Base-by-base conservation (phyloP, 768 basidiomycete genomes). In the Lactifluus subvellereus region DNA sequence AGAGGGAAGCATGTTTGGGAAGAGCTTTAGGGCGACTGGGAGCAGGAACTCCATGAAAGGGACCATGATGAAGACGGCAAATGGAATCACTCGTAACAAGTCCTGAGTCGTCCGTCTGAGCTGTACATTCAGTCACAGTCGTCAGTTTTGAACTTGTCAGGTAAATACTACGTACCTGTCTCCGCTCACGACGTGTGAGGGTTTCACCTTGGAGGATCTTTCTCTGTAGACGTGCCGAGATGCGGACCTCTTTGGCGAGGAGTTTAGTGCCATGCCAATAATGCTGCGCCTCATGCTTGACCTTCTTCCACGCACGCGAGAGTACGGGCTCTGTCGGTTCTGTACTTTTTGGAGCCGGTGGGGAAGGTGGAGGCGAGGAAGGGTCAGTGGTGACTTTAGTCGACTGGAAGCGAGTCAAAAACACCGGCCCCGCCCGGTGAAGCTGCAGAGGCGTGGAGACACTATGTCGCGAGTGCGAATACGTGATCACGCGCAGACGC, bases 1-100 rank as follows among this genome's bases (percentile, higher is more conserved):
- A 0, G 92, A 95, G 0, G 97, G 97, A 6, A 99, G 84, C 94
- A 98, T 98, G 74, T 91, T 98, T 14, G 97, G 97, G 82, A 99
- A 99, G 49, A 99, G 76, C 74, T 96, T 97, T 67, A 99, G 81
- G 0, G 94, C 95, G 45, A 99, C 92, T 2, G 97, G 97, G 3
- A 99, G 84, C 5, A 99, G 80, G 18, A 99, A 73, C 72, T 98
- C 97, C 96, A 98, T 98, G 81, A 98, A 98, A 1, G 97, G 97
- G 3, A 99, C 92, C 69, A 97, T 80, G 66, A 98, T 72, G 77
- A 99, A 98, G 54, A 93, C 93, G 7, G 91, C 85, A 75, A 99
- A 99, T 1, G 97, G 97, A 27, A 98, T 86, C 14, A 99, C 85
- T 35, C 97, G 86, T 57, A 99, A 76, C 35, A 98, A 72, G 75